These are phyloP conservation scores for Trametes polyzona DNA, from an alignment of 1,284 basidiomycete genomes.

Conservation along the genomic window DNA sequence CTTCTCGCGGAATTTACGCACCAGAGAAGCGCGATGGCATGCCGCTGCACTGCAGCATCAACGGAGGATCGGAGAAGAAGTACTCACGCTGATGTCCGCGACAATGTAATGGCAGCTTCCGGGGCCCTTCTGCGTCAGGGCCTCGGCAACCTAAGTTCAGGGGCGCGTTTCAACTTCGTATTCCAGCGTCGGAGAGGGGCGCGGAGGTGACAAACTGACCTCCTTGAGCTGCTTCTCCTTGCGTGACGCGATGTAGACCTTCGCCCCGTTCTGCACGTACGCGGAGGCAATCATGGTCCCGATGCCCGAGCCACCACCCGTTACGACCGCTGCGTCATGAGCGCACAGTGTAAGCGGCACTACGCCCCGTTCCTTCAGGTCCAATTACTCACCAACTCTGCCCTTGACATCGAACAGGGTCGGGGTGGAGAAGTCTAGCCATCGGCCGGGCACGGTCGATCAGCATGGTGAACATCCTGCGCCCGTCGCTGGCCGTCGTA, in stretches of 20 bases:
- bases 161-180: background rate
- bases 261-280: constrained; percentile 62
- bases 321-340: constrained; percentile 64
- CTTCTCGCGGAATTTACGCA: too few relatives aligned
- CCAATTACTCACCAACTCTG: constrained; percentile 76
- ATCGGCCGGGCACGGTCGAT: background rate
- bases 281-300: constrained; percentile 83
- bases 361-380: too few relatives aligned
- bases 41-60: too few relatives aligned
- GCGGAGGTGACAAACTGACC: constrained; percentile 44
- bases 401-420: constrained; percentile 75
- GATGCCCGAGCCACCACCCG: constrained; percentile 79
- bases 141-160: constrained; percentile 48
- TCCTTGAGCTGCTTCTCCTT: constrained; percentile 80
- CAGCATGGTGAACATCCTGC: background rate
- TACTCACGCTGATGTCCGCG: constrained; percentile 70
- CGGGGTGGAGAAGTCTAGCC: constrained; percentile 2
- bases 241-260: constrained; percentile 84
- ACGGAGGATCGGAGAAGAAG: background rate
- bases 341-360: background rate
- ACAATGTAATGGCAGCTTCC: constrained; percentile 73
- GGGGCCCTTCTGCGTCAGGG: constrained; percentile 60
- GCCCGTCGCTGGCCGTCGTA: too few relatives aligned
- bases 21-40: too few relatives aligned
- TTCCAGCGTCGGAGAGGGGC: background rate